Conservation (phyloP, 1,284 basidiomycete genomes). For the Gymnopus androsaceus region DNA sequence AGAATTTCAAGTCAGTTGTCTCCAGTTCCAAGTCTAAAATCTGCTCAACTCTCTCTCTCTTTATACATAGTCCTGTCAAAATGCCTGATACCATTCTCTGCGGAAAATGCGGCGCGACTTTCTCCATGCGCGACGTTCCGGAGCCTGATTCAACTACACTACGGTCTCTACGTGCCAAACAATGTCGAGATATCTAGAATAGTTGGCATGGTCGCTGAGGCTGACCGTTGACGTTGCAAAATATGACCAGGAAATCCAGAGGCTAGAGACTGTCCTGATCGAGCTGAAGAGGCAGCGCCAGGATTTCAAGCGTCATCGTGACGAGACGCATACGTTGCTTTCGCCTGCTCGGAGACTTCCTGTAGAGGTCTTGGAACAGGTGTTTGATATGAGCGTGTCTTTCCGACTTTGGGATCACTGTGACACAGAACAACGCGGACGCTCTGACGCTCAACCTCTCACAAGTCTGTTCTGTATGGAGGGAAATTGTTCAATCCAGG, state of each 20-base stretch:
- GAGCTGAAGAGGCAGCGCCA: background rate
- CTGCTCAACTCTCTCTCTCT: no score
- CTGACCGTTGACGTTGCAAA: background rate
- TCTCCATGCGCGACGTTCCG: no score
- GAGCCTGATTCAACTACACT: no score
- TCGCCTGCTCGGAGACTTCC: slow-evolving; percentile 4
- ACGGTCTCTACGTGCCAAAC: background rate
- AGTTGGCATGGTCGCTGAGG: background rate
- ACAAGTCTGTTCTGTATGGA: background rate
- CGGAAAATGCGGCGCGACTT: no score
- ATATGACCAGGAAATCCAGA: background rate
- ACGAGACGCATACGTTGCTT: background rate
- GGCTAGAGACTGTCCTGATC: background rate
- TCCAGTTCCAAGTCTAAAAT: no score
- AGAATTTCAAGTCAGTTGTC: no score
- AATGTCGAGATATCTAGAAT: background rate
- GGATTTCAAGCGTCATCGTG: background rate
- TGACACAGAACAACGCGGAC: background rate
- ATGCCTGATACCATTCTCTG: no score
- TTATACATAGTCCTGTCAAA: no score
- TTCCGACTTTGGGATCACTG: background rate
- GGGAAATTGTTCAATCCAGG: background rate
- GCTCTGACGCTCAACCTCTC: background rate
- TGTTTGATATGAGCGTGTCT: background rate
- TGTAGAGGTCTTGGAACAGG: background rate